Conservation (phyloP, 768 basidiomycete species). For the Naganishia onofrii region DNA sequence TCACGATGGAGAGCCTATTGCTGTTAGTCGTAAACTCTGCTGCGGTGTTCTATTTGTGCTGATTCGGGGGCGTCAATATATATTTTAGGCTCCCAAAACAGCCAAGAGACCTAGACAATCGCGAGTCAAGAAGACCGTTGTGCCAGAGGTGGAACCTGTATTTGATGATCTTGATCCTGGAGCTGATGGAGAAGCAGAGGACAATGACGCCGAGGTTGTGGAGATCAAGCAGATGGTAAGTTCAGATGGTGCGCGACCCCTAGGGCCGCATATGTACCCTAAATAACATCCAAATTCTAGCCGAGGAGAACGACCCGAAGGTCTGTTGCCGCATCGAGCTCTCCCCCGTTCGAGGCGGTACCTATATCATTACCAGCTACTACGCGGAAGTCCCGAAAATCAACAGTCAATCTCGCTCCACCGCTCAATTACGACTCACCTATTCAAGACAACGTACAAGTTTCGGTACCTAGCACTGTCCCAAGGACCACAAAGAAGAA, state of each 20-base stretch:
- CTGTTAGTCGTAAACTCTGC: neutral
- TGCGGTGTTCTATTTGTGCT: neutral
- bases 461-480: neutral
- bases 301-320: constrained; percentile 10
- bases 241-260: neutral
- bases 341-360: neutral
- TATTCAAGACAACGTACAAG: constrained; percentile 11
- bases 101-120: constrained; percentile 26
- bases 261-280: neutral
- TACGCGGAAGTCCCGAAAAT: constrained; percentile 9
- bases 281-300: neutral
- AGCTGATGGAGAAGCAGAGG: constrained; percentile 18
- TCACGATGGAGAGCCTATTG: constrained; percentile 25
- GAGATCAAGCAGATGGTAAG: constrained; percentile 14
- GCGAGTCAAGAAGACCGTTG: constrained; percentile 1
- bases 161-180: constrained; percentile 4
- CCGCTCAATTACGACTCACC: constrained; percentile 1
- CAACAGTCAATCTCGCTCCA: neutral
- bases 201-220: neutral
- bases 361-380: constrained; percentile 15
- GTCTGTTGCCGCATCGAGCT: constrained; percentile 19
- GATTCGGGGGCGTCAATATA: neutral
- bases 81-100: constrained; percentile 5
- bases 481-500: constrained; percentile 3
- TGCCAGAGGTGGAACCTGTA: constrained; percentile 3